Evolutionary conservation across 495 filamentous ascomycete genomes (phyloP), one percentile per base, ranked within the genome.

Genomic region (Neurospora sp.): DNA sequence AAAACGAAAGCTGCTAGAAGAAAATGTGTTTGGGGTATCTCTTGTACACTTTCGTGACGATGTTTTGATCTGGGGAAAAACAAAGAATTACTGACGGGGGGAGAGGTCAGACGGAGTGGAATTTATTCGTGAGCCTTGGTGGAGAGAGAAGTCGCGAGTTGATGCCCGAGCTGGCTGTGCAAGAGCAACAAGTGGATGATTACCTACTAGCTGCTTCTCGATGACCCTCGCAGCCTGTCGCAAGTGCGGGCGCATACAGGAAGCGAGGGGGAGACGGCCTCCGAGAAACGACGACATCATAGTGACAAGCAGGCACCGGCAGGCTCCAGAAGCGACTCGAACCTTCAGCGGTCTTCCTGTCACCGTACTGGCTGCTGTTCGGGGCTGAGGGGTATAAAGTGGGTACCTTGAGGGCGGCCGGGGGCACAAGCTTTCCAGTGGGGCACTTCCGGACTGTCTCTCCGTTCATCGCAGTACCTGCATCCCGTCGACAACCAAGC

Each of bases 261-360:
- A 44, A n/a, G 42, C 40, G 12, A 14, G 37, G 37, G 38, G 42
- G 42, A 20, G 42, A 46, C 42, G 42, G 42, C 42, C 42, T 44
- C n/a, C 41, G 42, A 14, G 54, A 62, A 62, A 27, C 54, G 54
- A 73, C 66, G 37, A 75, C 70, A 71, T 73, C 62, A 73, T 75
- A 62, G 27, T 62, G 54, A 62, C 23, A 35, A 18, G 27, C 54
- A 62, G 23, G 23, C 54, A 62, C 75, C 70, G 18, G 73, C 54
- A 75, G 60, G 54, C 71, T 74, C 73, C 76, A 78, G 76, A 78
- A 76, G 42, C 69, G 11, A 62, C 78, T 76, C 38, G 78, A 79
- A 79, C 37, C n/a, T 76, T 74, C 71, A 73, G 54, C 54, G 54
- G 54, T 62, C 54, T 62, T 62, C 23, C 54, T 62, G 54, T 62